phyloP scores from a whole-genome alignment of 768 basidiomycete genomes.

The Macrolepiota fuliginosa region DNA sequence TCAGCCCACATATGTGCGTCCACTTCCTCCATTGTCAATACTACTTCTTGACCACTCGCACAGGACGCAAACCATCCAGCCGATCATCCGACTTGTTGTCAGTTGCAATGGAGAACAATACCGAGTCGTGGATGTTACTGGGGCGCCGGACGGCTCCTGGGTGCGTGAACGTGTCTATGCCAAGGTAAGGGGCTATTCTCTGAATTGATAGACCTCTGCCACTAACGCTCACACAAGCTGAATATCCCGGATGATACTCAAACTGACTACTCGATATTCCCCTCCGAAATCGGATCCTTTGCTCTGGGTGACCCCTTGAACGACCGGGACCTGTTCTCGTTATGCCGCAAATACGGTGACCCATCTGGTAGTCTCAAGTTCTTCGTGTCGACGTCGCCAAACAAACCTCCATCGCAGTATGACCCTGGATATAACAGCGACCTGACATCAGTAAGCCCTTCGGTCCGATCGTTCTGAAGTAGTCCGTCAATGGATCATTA shows the following conservation, averaged over 20 bases:
- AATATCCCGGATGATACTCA: constrained; percentile 41
- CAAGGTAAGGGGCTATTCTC: constrained; percentile 30
- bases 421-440: constrained; percentile 19
- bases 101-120: constrained; percentile 51
- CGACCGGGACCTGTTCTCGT: constrained; percentile 35
- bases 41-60: background rate
- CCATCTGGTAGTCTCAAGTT: constrained; percentile 49
- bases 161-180: constrained; percentile 44
- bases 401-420: constrained; percentile 32
- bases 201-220: background rate
- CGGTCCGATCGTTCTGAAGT: background rate
- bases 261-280: constrained; percentile 40
- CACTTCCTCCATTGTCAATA: background rate
- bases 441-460: constrained; percentile 6
- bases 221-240: constrained; percentile 27
- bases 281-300: constrained; percentile 45
- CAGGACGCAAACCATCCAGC: constrained; percentile 25
- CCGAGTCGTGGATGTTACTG: constrained; percentile 45
- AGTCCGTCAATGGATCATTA: background rate
- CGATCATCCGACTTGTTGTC: constrained; percentile 43
- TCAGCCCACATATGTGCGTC: constrained; percentile 5
- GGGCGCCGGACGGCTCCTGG: constrained; percentile 40
- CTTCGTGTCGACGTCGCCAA: constrained; percentile 45
- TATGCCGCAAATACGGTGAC: constrained; percentile 44
- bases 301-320: constrained; percentile 39